Evolutionary conservation across 441 rosid species (phyloP), one percentile per base, ranked within the genome.

Genomic region (Populus hybrid): DNA sequence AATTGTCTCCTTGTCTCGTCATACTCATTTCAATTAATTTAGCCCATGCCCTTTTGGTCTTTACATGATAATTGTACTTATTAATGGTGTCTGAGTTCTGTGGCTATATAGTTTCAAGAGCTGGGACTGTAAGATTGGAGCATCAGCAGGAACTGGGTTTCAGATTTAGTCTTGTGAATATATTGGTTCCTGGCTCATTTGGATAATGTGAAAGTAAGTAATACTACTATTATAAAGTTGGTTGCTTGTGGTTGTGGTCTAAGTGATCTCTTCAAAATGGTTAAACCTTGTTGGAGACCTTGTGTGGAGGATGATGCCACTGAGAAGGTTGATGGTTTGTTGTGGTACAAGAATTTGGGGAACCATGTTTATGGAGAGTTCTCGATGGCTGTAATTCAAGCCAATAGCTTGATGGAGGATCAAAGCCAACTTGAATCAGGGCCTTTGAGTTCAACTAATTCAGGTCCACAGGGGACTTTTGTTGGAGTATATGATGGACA

Each of bases 401-500:
- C 98, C 82, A 95, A 95, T 69, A 75, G 66, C 80, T 61, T 75
- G 32, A 57, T 89, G 85, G 98, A 95, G 84, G 97, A 95, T 83
- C 97, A 89, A 73, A 87, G 95, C 88, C 99, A 92, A 80, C 82
- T 95, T 40, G 98, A 95, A 85, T 92, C 95, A 79, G 98, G 94
- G 32, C 85, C 90, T 4, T 65, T 92, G 84, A 83, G 86, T 70
- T 87, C 84, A 72, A 80, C 10, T 10, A 72, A 79, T 70, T 83
- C 88, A 0, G 86, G 89, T 70, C 88, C 92, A 71, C 85, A 74
- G 4, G 97, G 95, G 42, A 90, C 94, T n/a, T 89, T 91, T 34
- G 78, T 91, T 69, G 97, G 98, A 8, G 88, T 95, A 6, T 90
- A 93, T 69, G 98, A 95, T 86, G 98, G 97, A n/a, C 98, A 93